Evolutionary conservation across 176 grass and related monocot genomes (phyloP).

Genomic region (Pontederia paniculata): DNA sequence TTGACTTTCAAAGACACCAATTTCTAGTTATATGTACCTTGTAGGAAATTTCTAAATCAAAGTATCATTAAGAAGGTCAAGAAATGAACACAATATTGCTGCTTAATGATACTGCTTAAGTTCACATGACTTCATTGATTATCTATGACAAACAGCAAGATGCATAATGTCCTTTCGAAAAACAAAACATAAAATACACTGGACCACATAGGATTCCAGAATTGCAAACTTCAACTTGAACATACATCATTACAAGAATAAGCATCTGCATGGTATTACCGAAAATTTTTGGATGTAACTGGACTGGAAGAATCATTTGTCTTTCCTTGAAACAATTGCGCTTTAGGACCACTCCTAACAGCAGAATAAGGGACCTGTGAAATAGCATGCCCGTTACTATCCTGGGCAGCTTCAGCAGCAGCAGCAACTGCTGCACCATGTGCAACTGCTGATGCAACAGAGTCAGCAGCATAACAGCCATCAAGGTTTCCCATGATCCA

Average conservation of each 20-base stretch:
- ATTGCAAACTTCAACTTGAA: too few relatives aligned
- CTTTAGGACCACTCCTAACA: slow-evolving; percentile 38
- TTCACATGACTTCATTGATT: too few relatives aligned
- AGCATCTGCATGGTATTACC: slow-evolving; percentile 27
- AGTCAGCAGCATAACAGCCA: slow-evolving; percentile 40
- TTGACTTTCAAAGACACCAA: too few relatives aligned
- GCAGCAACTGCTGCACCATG: slow-evolving; percentile 22
- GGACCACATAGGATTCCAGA: too few relatives aligned
- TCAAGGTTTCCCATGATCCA: slow-evolving; percentile 92
- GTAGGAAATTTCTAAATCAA: too few relatives aligned
- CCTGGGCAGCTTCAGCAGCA: slow-evolving; percentile 39
- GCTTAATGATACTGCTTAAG: too few relatives aligned
- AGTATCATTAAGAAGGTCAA: too few relatives aligned
- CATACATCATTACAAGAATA: background rate
- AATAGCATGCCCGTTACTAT: slow-evolving; percentile 40
- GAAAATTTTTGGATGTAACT: slow-evolving; percentile 81
- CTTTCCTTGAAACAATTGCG: slow-evolving; percentile 65
- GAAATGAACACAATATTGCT: too few relatives aligned
- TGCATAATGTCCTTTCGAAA: too few relatives aligned
- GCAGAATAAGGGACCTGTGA: slow-evolving; percentile 47
- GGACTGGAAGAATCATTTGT: slow-evolving; percentile 48
- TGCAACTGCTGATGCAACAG: slow-evolving; percentile 13
- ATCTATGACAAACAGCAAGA: too few relatives aligned
- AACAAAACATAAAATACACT: too few relatives aligned
- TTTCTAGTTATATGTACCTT: too few relatives aligned